Base-by-base conservation (phyloP, 2,329 filamentous ascomycete species). In the Samsoniella hepiali region DNA sequence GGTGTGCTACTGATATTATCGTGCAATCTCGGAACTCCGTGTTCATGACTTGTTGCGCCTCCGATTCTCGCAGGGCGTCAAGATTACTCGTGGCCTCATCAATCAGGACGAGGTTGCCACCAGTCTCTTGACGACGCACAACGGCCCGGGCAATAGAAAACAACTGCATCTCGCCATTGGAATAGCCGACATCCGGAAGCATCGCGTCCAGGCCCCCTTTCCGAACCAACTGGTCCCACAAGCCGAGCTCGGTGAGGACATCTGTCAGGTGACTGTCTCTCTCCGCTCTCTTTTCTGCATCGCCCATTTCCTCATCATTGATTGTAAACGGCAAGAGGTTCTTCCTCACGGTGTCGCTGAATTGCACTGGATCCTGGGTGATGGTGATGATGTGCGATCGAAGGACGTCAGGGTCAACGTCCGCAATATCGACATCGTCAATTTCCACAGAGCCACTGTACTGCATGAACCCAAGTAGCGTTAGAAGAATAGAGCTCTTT, bases 331-430 rank as follows among this genome's bases (percentile, higher is more conserved):
- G 59, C 3, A 55, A 13, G 4, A 79, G 72, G 54, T 83, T 83
- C 29, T 74, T 69, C 9, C 77, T 75, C 4, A 83, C 70, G 2
- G 72, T 77, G 17, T 76, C 79, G 3, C 74, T 73, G 10, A 82
- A 70, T 5, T 78, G 70, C 55, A 81, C 73, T 0, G 78, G 72
- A 34, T 82, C 79, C 71, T 82, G 80, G 0, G 80, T 77, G 6
- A 82, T 69, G 5, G 75, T 74, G 32, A 77, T 75, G 17, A 82
- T 70, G 3, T 74, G 70, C 1, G 72, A 70, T 40, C 81, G 78
- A 17, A 82, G 70, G 1, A 69, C 69, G 50, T 78, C 71, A 29
- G 74, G 76, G 3, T 75, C 73, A 2, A 81, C 67, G 10, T 67
- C 72, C 3, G 73, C 68, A 22, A 82, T 71, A 44, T 79, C 75